Evolutionary conservation across 2,329 filamentous ascomycete species (phyloP), one percentile per base, ranked within the genome.

Genomic region (Fusarium decemcellulare): DNA sequence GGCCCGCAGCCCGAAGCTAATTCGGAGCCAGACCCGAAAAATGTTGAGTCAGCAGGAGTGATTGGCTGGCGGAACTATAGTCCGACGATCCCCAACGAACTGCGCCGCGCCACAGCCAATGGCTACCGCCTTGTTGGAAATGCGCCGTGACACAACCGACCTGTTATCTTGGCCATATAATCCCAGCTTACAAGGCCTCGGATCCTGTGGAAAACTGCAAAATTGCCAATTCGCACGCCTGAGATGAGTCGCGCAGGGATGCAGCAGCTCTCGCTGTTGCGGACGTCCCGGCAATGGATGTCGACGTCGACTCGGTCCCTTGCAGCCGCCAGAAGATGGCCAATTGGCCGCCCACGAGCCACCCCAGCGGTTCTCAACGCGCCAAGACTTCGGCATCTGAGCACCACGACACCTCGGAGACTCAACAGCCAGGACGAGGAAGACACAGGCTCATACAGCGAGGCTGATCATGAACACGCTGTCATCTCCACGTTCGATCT

Each of bases 401-500:
- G 59, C 57, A 69, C 65, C 42, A 71, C 68, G 23, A 40, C 27
- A 3, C 43, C 40, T 1, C 61, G 43, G 9, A 44, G 60, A 32
- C 47, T 10, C 2, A 70, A 66, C 15, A 48, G 54, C 5, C 52
- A 57, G 7, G 73, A 72, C 11, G 78, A 79, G 30, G 79, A 81
- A 2, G 71, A 75, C 5, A 70, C 79, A 4, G 70, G 61, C 2
- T 70, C 78, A 3, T 85, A 86, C 72, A 85, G 81, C 64, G 84
- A 86, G 67, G 79, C 83, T 2, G 83, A 85, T 50, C 82, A 84
- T 48, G 84, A 86, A 68, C 84, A 86, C 68, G 84, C 84, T 61
- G 84, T 86, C 71, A 86, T 86, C 60, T 86, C 84, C 3, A 83
- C 84, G 0, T 86, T 86, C 65, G 84, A 86, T 71, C 78, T 86